Evolutionary conservation across 306 rosid species (phyloP).

Genomic region (Fragaria nilgerrensis): DNA sequence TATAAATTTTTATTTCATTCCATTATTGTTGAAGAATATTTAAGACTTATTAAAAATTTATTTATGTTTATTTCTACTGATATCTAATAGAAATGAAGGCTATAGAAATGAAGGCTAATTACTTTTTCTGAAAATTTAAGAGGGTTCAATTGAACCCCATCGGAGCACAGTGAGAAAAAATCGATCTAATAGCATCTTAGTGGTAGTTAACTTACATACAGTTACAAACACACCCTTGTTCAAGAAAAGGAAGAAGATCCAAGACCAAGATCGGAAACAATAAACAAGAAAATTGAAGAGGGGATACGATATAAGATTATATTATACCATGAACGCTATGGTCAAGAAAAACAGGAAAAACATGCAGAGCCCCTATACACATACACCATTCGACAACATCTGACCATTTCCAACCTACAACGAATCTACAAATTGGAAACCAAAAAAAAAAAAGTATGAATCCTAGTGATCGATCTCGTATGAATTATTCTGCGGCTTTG

Average conservation of each 20-base stretch:
- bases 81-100: too few species aligned
- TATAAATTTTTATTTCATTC: too few species aligned
- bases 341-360: not conserved
- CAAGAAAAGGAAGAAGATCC: not conserved
- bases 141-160: too few species aligned
- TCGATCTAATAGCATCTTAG: not conserved
- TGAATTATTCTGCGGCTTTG: not conserved
- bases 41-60: too few species aligned
- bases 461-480: not conserved
- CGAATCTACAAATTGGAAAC: slow-evolving; percentile 22
- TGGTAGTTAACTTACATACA: not conserved
- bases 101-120: too few species aligned
- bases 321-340: not conserved
- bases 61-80: too few species aligned
- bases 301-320: not conserved
- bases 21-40: too few species aligned
- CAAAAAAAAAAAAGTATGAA: slow-evolving; percentile 10
- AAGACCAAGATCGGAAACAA: not conserved
- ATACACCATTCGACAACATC: not conserved
- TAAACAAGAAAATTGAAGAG: not conserved
- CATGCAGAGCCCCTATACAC: not conserved
- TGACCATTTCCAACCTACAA: not conserved
- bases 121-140: too few species aligned
- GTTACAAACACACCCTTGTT: not conserved
- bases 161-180: too few species aligned